These are phyloP conservation scores for Ustilago sp. DNA, from an alignment of 1,284 basidiomycete genomes.

Conservation along the genomic window DNA sequence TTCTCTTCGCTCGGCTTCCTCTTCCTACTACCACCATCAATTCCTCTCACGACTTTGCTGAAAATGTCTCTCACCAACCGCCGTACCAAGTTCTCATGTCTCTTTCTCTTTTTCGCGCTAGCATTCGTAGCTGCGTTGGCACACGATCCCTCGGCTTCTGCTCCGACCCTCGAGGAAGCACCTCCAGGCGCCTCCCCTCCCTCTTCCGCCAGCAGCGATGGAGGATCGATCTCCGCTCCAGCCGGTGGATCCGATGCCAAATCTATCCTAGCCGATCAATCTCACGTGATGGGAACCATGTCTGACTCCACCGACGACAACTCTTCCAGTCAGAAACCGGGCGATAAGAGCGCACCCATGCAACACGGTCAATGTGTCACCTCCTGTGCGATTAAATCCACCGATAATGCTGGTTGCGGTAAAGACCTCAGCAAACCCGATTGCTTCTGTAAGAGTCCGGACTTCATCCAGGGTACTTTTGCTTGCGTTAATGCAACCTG, in stretches of 20 bases:
- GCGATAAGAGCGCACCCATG: not conserved
- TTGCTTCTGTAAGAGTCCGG: slow-evolving; percentile 41
- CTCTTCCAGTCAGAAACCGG: slow-evolving; percentile 3
- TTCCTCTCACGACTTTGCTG: not conserved
- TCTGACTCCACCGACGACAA: slow-evolving; percentile 35
- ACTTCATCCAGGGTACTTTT: slow-evolving; percentile 40
- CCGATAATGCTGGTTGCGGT: slow-evolving; percentile 34
- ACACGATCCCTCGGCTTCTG: not conserved
- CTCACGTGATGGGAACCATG: slow-evolving; percentile 20
- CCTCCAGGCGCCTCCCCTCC: slow-evolving; percentile 2
- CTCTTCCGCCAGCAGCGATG: slow-evolving; percentile 4
- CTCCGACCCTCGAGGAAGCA: slow-evolving; percentile 5
- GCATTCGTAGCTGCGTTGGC: slow-evolving; percentile 14
- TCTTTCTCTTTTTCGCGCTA: slow-evolving; percentile 15
- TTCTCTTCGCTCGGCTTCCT: not conserved
- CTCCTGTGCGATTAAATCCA: slow-evolving; percentile 33
- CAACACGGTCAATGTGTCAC: slow-evolving; percentile 39
- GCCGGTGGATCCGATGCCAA: slow-evolving; percentile 24
- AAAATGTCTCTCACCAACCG: not conserved
- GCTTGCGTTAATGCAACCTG: slow-evolving; percentile 50
- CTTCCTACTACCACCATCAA: not conserved
- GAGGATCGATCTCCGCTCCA: slow-evolving; percentile 30
- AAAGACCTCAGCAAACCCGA: slow-evolving; percentile 41
- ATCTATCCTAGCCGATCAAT: slow-evolving; percentile 17
- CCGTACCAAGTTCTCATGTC: slow-evolving; percentile 2